Base-by-base conservation (phyloP, 2,329 filamentous ascomycete species). In the Bipolaris bicolor region DNA sequence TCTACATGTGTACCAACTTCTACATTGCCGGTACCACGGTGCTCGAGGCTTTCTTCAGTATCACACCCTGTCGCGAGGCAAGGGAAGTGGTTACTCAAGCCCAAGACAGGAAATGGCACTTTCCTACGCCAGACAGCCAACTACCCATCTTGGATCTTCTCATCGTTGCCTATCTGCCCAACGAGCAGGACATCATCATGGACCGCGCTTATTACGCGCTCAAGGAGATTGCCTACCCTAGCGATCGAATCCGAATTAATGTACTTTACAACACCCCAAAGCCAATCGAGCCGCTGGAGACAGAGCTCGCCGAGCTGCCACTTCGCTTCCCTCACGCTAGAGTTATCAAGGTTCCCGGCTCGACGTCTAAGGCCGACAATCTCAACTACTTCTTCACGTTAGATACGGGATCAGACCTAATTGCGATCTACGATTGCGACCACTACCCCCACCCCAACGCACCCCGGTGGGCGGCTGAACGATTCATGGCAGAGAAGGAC, bases 141-240 rank as follows among this genome's bases (percentile, higher is more conserved):
- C 69, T 82, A 2, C 74, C 75, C 1, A 75, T 78, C 24, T 70
- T 82, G 16, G 80, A 82, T 58, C 68, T 82, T 39, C 70, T 82
- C 51, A 80, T 82, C 52, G 80, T 82, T 2, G 80, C 80, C 13
- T 82, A 82, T 60, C 71, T 82, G n/a, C 80, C 80, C 5, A 82
- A 82, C 55, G 80, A 82, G 63, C 72, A 80, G 64, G 79, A 82
- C 49, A 82, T 82, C 50, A 81, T 82, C 61, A 74, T 80, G 65
- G 79, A 81, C 46, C 78, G 80, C 7, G 74, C 80, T 13, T 67
- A 78, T 24, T 82, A 82, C 60, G 78, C 78, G 3, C 67, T 82
- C 37, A 77, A 82, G 54, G 77, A 81, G 58, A 74, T 82, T 20
- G 69, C 77, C 7, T 82, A 82, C 50, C 80, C 80, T 1, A 67